Evolutionary conservation across 208 protist genomes (phyloP).

Genomic region (Kentomonas sorsogonicus): DNA sequence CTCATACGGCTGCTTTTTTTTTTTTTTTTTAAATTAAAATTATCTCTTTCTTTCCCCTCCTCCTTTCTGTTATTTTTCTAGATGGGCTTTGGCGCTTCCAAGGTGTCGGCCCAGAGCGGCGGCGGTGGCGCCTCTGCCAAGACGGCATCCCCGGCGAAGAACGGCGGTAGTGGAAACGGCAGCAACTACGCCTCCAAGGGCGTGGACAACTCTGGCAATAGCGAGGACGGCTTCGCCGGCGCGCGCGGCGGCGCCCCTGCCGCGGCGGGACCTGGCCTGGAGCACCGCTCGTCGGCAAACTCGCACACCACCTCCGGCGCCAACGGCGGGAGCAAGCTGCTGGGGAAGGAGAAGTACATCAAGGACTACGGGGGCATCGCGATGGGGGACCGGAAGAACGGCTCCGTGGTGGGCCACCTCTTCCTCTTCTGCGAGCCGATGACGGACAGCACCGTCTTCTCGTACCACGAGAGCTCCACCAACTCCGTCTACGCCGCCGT

Average conservation of each 20-base stretch:
- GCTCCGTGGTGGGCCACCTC: conserved; percentile 28
- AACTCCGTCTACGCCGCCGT: conserved; percentile 49
- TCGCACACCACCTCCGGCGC: not conserved
- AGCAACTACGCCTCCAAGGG: not conserved
- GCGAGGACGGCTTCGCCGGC: not conserved
- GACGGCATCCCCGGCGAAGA: not conserved
- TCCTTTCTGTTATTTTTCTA: conserved; percentile 15
- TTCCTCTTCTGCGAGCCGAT: conserved; percentile 58
- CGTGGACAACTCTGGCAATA: not conserved
- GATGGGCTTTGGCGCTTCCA: conserved; percentile 4
- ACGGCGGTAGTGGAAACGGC: too few species aligned
- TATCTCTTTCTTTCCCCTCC: conserved; percentile 10
- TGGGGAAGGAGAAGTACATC: conserved; percentile 82
- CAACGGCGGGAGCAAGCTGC: conserved; percentile 16
- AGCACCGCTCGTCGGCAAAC: not conserved
- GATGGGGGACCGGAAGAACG: conserved; percentile 49
- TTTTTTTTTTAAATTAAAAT: conserved; percentile 10
- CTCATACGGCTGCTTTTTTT: conserved; percentile 1
- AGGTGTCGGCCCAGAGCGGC: not conserved
- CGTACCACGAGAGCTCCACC: conserved; percentile 45
- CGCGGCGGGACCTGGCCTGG: not conserved
- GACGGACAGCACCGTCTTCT: conserved; percentile 54
- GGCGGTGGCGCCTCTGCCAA: too few species aligned
- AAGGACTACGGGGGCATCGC: conserved; percentile 69
- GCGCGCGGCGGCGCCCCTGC: not conserved